phyloP scores from a whole-genome alignment of 2,329 filamentous ascomycete genomes.

The Akanthomyces lecanii region DNA sequence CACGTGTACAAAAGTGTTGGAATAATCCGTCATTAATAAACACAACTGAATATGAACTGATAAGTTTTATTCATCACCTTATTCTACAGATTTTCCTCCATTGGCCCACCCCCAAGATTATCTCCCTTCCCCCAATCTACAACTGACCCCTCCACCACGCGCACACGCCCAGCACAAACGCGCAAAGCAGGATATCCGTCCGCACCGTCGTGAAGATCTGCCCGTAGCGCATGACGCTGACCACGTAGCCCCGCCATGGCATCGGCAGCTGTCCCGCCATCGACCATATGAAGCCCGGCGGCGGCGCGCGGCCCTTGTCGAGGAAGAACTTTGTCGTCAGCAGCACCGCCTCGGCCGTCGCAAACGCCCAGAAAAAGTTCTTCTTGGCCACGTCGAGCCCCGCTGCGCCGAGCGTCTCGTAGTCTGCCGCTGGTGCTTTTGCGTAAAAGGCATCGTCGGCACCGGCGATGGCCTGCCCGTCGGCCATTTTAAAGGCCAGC shows the following conservation, averaged over 20 bases:
- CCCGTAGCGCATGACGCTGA: conserved; percentile 59
- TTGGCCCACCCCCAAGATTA: neutral
- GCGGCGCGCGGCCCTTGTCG: conserved; percentile 56
- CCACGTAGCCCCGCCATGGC: conserved; percentile 58
- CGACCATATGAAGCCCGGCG: conserved; percentile 59
- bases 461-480: too few species aligned
- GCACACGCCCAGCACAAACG: conserved; percentile 67
- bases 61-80: neutral
- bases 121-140: conserved; percentile 10
- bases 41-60: neutral
- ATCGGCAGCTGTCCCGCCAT: conserved; percentile 62
- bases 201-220: conserved; percentile 69
- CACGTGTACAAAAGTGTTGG: neutral
- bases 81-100: neutral
- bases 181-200: conserved; percentile 67
- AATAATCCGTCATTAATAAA: neutral
- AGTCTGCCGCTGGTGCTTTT: neutral
- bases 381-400: conserved; percentile 31
- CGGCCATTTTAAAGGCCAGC: conserved; percentile 27
- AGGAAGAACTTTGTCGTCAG: conserved; percentile 68
- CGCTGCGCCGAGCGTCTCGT: too few species aligned
- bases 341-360: conserved; percentile 68
- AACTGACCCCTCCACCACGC: conserved; percentile 37
- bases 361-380: conserved; percentile 73
- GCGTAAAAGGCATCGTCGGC: conserved; percentile 8